phyloP scores from a whole-genome alignment of 805 yeast genomes.

The Candida coleopterorum region DNA sequence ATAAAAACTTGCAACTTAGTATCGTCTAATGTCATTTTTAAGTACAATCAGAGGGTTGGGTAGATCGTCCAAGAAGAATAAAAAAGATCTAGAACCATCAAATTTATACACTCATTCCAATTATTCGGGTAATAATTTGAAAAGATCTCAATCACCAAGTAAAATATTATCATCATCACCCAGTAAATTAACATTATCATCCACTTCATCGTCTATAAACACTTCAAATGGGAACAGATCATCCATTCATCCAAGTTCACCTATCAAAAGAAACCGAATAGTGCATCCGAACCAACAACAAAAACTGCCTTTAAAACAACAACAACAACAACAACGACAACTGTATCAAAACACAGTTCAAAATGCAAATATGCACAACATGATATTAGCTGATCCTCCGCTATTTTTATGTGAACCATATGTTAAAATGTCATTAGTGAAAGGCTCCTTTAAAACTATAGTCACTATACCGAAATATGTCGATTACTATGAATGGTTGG shows the following conservation, averaged over 20 bases:
- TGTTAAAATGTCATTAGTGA: conserved; percentile 88
- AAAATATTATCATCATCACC: conserved; percentile 33
- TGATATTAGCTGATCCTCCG: conserved; percentile 23
- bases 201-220: conserved; percentile 14
- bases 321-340: conserved; percentile 7
- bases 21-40: conserved; percentile 44
- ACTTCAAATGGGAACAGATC: conserved; percentile 9
- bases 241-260: conserved; percentile 7
- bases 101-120: conserved; percentile 29
- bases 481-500: conserved; percentile 93
- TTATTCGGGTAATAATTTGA: conserved; percentile 29
- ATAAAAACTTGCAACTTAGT: too few species aligned
- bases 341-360: conserved; percentile 13
- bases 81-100: conserved; percentile 29
- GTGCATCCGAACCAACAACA: conserved; percentile 11
- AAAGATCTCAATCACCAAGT: conserved; percentile 35
- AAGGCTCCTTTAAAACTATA: conserved; percentile 93
- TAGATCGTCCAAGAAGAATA: conserved; percentile 41
- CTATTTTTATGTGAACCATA: conserved; percentile 88
- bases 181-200: conserved; percentile 23
- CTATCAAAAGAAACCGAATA: conserved; percentile 5
- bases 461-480: conserved; percentile 94
- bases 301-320: conserved; percentile 9
- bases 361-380: conserved; percentile 5
- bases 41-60: conserved; percentile 46